Base-by-base conservation (phyloP, 2,329 filamentous ascomycete genomes). In the Colletotrichum coccodes region DNA sequence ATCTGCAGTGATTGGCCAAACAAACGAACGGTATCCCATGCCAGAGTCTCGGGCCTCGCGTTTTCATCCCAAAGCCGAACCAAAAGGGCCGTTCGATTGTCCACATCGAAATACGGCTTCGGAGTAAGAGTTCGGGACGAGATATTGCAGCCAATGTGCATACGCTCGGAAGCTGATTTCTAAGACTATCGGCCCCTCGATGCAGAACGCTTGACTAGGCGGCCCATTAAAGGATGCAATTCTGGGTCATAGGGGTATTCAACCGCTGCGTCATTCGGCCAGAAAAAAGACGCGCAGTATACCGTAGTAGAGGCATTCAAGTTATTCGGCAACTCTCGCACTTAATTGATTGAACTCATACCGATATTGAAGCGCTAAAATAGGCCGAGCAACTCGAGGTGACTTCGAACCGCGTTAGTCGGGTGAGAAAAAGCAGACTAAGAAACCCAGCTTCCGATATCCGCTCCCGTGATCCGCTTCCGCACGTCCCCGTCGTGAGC, bases 31-130 rank as follows among this genome's bases (percentile, higher is more conserved):
- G 4, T 40, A n/a, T 38, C 34, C 12, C 52, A 46, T 52, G 38
- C 57, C 57, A 57, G 42, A 23, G 28, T 30, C 30, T 67, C 49
- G 61, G 66, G 26, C 16, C 61, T 65, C 61, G 66, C 65, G 60
- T 26, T 60, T 69, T 56, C 28, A 46, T 68, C 61, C n/a, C 34
- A 66, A 60, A 44, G 56, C 61, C 66, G 61, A 69, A 49, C 21
- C 11, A 26, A 30, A 47, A 38, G 44, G 66, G 32, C 49, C 14
- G 30, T 12, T 56, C 56, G 53, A 18, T 32, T 46, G 32, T 52
- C 65, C 46, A 47, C 28, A 16, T 28, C 54, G 60, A 52, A 68
- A 58, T 18, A 52, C 53, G 50, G 47, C 34, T 32, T 32, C 38
- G 34, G 38, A 38, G 23, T 18, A 28, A 32, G 60, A 30, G 23